Evolutionary conservation across 805 yeast genomes (phyloP).

Genomic region (Nakazawaea wyomingensis): DNA sequence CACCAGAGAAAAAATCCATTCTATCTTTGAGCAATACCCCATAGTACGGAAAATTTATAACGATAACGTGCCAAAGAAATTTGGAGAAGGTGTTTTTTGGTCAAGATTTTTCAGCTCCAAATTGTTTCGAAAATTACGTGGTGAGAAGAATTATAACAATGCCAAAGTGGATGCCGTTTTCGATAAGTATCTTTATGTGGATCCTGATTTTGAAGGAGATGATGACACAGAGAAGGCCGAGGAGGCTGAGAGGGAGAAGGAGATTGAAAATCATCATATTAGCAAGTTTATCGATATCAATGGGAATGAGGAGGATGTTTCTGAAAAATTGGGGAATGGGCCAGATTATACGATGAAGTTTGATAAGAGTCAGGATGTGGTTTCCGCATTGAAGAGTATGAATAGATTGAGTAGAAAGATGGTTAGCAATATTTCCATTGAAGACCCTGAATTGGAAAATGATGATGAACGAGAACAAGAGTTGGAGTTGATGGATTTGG

Average conservation of each 20-base stretch:
- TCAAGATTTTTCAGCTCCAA: slow-evolving; percentile 90
- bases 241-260: slow-evolving; percentile 5
- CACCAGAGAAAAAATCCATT: slow-evolving; percentile 84
- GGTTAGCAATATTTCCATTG: slow-evolving; percentile 51
- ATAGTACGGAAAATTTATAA: slow-evolving; percentile 82
- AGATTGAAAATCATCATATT: slow-evolving; percentile 40
- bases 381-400: slow-evolving; percentile 80
- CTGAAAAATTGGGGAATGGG: slow-evolving; percentile 67
- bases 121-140: slow-evolving; percentile 79
- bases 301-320: slow-evolving; percentile 79
- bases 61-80: slow-evolving; percentile 77
- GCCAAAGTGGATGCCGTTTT: slow-evolving; percentile 81
- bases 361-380: slow-evolving; percentile 58
- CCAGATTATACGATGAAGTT: slow-evolving; percentile 88
- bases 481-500: slow-evolving; percentile 46
- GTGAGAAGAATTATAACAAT: slow-evolving; percentile 72
- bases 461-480: slow-evolving; percentile 36
- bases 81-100: slow-evolving; percentile 93
- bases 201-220: slow-evolving; percentile 47
- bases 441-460: slow-evolving; percentile 27
- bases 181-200: slow-evolving; percentile 75
- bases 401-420: slow-evolving; percentile 80
- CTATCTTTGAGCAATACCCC: slow-evolving; percentile 89
- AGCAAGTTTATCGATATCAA: slow-evolving; percentile 71
- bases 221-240: slow-evolving; percentile 32